Conservation (phyloP, 306 rosid genomes). For the Lathyrus oleraceus region DNA sequence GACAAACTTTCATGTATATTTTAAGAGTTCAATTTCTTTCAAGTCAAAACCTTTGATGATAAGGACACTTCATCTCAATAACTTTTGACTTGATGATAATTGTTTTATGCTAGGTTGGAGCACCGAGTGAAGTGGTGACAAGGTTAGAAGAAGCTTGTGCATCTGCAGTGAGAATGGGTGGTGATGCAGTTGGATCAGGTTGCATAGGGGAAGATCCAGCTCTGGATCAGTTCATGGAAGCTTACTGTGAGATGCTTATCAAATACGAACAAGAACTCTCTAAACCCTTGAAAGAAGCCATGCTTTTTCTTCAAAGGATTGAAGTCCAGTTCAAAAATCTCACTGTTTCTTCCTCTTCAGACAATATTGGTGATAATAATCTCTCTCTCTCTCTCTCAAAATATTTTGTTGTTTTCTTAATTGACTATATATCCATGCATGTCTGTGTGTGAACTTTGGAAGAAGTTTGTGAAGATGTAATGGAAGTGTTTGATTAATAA, state of each 20-base stretch:
- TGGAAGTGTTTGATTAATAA: background rate
- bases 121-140: conserved; percentile 79
- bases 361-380: conserved; percentile 46
- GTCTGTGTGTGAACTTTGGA: background rate
- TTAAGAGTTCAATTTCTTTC: background rate
- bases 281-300: conserved; percentile 91
- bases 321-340: conserved; percentile 86
- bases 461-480: conserved; percentile 10
- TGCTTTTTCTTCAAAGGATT: conserved; percentile 78
- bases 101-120: conserved; percentile 69
- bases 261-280: conserved; percentile 95
- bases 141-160: conserved; percentile 80
- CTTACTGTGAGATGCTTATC: conserved; percentile 94
- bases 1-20: background rate
- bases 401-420: background rate
- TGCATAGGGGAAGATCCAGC: conserved; percentile 94
- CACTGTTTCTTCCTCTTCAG: conserved; percentile 62
- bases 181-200: conserved; percentile 41
- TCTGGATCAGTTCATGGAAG: conserved; percentile 98
- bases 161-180: conserved; percentile 53
- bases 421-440: background rate
- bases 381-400: background rate
- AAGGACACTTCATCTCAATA: conserved; percentile 20
- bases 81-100: background rate
- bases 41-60: conserved; percentile 42